A percentile compares a stretch with the other conserved stretches of the same genome.
phyloP scores from a whole-genome alignment of 176 grass and related monocot species.

The Raddia guianensis region DNA sequence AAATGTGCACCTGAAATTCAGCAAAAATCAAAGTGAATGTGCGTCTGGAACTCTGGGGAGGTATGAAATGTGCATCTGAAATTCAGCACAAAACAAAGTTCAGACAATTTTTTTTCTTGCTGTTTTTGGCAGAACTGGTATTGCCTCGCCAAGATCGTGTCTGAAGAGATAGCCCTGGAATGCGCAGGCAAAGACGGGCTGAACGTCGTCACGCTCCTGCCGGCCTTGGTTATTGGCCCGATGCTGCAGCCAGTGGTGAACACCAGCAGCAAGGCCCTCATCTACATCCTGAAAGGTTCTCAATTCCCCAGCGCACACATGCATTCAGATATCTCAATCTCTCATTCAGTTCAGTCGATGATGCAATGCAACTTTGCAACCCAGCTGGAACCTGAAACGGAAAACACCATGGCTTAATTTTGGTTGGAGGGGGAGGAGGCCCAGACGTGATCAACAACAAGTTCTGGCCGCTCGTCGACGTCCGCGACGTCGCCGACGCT shows the following conservation, averaged over 20 bases:
- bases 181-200: slow-evolving; percentile 36
- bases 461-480: slow-evolving; percentile 29
- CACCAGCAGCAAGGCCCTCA: slow-evolving; percentile 18
- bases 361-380: no score
- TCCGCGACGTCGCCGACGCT: slow-evolving; percentile 40
- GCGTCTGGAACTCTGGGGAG: no score
- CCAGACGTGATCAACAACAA: slow-evolving; percentile 30
- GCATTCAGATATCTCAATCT: no score
- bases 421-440: slow-evolving; percentile 34
- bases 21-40: no score
- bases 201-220: slow-evolving; percentile 44
- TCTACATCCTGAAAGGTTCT: slow-evolving; percentile 44
- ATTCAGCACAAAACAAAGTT: not conserved
- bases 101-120: not conserved
- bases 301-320: no score
- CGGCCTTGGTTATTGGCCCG: slow-evolving; percentile 34
- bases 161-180: slow-evolving; percentile 44
- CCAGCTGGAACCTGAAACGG: not conserved
- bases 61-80: not conserved
- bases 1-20: not conserved
- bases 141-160: slow-evolving; percentile 42
- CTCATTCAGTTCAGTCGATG: no score
- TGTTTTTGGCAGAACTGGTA: slow-evolving; percentile 51
- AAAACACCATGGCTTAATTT: not conserved
- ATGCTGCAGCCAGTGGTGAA: slow-evolving; percentile 28